Evolutionary conservation across 345 rosid species (phyloP), one percentile per base, ranked within the genome.

Genomic region (Xanthoceras sorbifolium): DNA sequence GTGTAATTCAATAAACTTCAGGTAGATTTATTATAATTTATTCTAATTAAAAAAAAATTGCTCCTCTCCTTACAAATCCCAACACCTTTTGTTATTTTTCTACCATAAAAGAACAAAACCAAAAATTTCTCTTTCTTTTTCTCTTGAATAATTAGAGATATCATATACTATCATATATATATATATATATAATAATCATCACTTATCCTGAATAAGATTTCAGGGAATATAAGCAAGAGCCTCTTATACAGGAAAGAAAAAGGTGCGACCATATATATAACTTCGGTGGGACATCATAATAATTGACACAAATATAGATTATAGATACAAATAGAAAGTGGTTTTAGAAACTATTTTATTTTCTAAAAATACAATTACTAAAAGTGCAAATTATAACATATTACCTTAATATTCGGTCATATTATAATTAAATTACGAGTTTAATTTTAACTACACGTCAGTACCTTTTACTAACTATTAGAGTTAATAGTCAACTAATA

Each of bases 241-340:
- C 20, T 36, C 28, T 1, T 71, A 75, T 9, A 60, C 54, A 23
- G 66, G 22, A 8, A 48, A 48, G 46, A 46, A 22, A 46, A 22
- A 26, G 31, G 25, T 18, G 81, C n/a, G 60, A 75, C 67, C 76
- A 64, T 74, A 40, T 67, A 71, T 44, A n/a, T n/a, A n/a, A n/a
- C n/a, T n/a, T n/a, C 50, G 70, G 85, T 76, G 82, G 84, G 84
- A 68, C 75, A 74, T 32, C 64, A n/a, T 74, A 52, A 66, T 73
- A 73, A 77, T 40, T 67, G 72, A 61, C 77, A 74, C 74, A 52
- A 55, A 3, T 57, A 23, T 22, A 57, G 7, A n/a, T n/a, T n/a
- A 20, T 22, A 3, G n/a, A 6, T 55, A 20, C 61, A 20, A 6
- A 20, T 54, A 55, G 26, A 20, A n/a, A n/a, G 6, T 55, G 11